phyloP scores from a whole-genome alignment of 2,329 filamentous ascomycete species.

The Amauroascus niger region DNA sequence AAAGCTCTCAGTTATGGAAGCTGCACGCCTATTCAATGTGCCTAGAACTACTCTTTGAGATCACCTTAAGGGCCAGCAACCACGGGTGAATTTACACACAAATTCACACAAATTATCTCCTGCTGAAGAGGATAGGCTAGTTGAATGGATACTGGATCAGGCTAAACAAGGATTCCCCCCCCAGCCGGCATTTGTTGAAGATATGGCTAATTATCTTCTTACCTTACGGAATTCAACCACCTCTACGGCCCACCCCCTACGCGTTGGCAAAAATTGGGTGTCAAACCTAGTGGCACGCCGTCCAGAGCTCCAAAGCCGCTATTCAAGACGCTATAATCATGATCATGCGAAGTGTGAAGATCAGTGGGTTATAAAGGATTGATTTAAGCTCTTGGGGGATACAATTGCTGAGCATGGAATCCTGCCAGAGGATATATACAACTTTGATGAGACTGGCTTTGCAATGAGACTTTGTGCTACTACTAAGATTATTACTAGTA shows the following conservation, averaged over 20 bases:
- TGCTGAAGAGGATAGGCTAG: constrained; percentile 1
- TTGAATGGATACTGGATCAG: not conserved
- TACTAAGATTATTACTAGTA: too few relatives aligned
- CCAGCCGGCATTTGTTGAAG: not conserved
- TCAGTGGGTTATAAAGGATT: not conserved
- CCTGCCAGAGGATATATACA: too few relatives aligned
- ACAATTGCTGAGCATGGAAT: not conserved
- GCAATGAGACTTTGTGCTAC: too few relatives aligned
- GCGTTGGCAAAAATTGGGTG: not conserved
- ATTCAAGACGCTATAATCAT: not conserved
- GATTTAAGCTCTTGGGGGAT: not conserved
- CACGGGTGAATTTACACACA: not conserved
- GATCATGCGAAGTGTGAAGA: not conserved
- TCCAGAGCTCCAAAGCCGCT: not conserved
- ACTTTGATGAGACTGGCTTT: too few relatives aligned
- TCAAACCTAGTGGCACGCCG: not conserved
- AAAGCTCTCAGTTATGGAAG: too few relatives aligned
- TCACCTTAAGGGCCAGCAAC: not conserved
- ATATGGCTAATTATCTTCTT: not conserved
- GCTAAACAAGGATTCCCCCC: not conserved
- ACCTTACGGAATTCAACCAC: not conserved
- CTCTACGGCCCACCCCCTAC: not conserved
- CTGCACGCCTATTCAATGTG: too few relatives aligned
- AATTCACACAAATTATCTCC: constrained; percentile 1
- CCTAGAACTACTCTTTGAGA: not conserved